These are phyloP conservation scores for Rhinocladiella similis DNA, from an alignment of 2,329 filamentous ascomycete species.

Conservation along the genomic window DNA sequence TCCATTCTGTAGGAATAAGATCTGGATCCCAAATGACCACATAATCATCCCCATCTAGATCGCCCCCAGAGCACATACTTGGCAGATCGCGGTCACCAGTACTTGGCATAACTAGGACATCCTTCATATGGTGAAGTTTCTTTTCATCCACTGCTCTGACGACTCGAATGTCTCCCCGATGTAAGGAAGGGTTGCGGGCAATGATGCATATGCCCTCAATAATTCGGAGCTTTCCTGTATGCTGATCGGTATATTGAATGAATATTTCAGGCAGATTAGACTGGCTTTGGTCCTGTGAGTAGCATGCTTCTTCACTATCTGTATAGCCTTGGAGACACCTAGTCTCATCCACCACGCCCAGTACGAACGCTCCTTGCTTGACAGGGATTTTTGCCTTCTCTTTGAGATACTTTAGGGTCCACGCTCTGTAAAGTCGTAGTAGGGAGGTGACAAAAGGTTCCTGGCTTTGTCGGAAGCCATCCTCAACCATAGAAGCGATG, in stretches of 20 bases:
- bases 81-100: conserved; percentile 80
- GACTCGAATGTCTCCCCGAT: conserved; percentile 87
- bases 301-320: too few relatives aligned
- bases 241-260: conserved; percentile 69
- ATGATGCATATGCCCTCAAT: conserved; percentile 78
- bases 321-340: conserved; percentile 69
- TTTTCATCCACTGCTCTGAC: conserved; percentile 79
- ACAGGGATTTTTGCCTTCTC: conserved; percentile 87
- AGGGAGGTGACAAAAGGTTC: conserved; percentile 85
- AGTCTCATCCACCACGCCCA: conserved; percentile 88
- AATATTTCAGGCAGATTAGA: conserved; percentile 79
- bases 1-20: conserved; percentile 70
- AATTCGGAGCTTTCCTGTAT: conserved; percentile 59
- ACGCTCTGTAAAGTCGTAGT: conserved; percentile 80
- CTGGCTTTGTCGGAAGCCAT: conserved; percentile 70
- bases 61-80: conserved; percentile 94
- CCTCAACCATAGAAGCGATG: conserved; percentile 73
- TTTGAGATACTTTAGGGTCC: conserved; percentile 85
- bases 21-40: conserved; percentile 86
- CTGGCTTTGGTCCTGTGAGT: conserved; percentile 42
- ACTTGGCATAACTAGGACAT: conserved; percentile 85
- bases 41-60: conserved; percentile 94
- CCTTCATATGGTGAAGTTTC: conserved; percentile 71
- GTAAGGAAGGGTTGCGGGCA: conserved; percentile 88
- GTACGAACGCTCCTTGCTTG: conserved; percentile 78